Percentiles rank a stretch among this genome's conserved stretches.
Conservation (phyloP, 805 yeast species). For the Kodamaea sagamina region DNA sequence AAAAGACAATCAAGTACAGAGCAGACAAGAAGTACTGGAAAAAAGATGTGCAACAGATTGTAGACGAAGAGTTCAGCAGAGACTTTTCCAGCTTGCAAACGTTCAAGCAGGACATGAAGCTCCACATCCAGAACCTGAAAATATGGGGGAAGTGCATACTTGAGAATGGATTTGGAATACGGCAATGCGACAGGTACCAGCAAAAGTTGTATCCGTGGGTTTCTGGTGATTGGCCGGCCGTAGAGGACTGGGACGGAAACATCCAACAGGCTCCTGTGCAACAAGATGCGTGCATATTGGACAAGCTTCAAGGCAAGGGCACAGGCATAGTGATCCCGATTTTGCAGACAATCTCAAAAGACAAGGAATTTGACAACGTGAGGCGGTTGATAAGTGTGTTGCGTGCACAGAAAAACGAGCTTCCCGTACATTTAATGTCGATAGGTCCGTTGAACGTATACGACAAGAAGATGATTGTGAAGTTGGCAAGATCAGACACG, state of each 20-base stretch:
- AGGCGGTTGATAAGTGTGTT: constrained; percentile 27
- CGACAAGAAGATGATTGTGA: constrained; percentile 14
- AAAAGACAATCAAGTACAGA: constrained; percentile 19
- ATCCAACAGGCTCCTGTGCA: not conserved
- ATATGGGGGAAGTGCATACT: constrained; percentile 31
- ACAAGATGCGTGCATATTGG: not conserved
- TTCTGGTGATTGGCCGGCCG: constrained; percentile 25
- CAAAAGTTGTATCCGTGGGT: constrained; percentile 33
- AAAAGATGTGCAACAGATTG: not conserved
- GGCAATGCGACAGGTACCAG: constrained; percentile 18
- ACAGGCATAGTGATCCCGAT: constrained; percentile 36
- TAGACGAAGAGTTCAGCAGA: not conserved
- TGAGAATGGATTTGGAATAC: constrained; percentile 2
- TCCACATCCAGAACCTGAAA: constrained; percentile 17
- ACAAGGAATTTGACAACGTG: constrained; percentile 21
- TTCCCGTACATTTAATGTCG: constrained; percentile 34
- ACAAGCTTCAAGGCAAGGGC: constrained; percentile 18
- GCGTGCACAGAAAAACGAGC: constrained; percentile 26
- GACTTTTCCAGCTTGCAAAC: not conserved
- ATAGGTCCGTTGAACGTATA: constrained; percentile 15
- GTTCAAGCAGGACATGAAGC: constrained; percentile 3
- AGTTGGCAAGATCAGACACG: constrained; percentile 13
- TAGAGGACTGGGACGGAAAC: constrained; percentile 15
- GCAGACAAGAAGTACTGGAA: constrained; percentile 9
- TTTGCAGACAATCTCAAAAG: constrained; percentile 18